phyloP scores from a whole-genome alignment of 1,284 basidiomycete genomes.

The Trametes versicolor region DNA sequence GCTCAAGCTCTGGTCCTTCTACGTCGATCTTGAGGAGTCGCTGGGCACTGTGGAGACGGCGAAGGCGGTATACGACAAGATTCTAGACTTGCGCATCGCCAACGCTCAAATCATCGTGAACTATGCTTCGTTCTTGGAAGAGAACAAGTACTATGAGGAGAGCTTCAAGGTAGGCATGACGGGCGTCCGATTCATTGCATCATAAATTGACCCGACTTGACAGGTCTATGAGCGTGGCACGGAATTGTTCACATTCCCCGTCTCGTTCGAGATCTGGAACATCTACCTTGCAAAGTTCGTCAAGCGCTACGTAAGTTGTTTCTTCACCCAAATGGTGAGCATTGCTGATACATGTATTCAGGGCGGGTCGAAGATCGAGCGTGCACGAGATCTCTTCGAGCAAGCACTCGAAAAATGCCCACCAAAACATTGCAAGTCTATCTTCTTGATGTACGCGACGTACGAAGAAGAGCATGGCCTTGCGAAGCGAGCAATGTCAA shows the following conservation, averaged over 20 bases:
- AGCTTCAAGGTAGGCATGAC: slow-evolving; percentile 84
- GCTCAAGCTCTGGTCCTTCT: slow-evolving; percentile 98
- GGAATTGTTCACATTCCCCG: slow-evolving; percentile 97
- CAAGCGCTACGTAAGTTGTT: slow-evolving; percentile 86
- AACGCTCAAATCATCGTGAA: slow-evolving; percentile 98
- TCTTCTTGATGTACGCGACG: slow-evolving; percentile 96
- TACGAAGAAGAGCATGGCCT: slow-evolving; percentile 96
- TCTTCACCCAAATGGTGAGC: not conserved
- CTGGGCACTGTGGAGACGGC: slow-evolving; percentile 94
- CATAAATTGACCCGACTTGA: not conserved
- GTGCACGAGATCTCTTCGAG: slow-evolving; percentile 96
- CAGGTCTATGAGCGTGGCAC: slow-evolving; percentile 97
- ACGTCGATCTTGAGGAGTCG: slow-evolving; percentile 97
- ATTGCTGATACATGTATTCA: slow-evolving; percentile 42
- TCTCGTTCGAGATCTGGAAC: slow-evolving; percentile 99
- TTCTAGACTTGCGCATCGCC: slow-evolving; percentile 97
- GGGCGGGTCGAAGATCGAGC: slow-evolving; percentile 95
- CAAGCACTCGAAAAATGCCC: slow-evolving; percentile 98
- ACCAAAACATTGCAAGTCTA: slow-evolving; percentile 91
- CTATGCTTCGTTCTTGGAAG: slow-evolving; percentile 96
- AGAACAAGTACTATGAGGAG: slow-evolving; percentile 98
- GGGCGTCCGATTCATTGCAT: not conserved
- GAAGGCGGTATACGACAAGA: slow-evolving; percentile 96
- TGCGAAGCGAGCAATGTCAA: slow-evolving; percentile 95
- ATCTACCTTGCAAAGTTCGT: slow-evolving; percentile 98